Percentiles rank a stretch among this genome's conserved stretches.
Conservation (phyloP, 495 filamentous ascomycete species). For the Amorphotheca resinae region DNA sequence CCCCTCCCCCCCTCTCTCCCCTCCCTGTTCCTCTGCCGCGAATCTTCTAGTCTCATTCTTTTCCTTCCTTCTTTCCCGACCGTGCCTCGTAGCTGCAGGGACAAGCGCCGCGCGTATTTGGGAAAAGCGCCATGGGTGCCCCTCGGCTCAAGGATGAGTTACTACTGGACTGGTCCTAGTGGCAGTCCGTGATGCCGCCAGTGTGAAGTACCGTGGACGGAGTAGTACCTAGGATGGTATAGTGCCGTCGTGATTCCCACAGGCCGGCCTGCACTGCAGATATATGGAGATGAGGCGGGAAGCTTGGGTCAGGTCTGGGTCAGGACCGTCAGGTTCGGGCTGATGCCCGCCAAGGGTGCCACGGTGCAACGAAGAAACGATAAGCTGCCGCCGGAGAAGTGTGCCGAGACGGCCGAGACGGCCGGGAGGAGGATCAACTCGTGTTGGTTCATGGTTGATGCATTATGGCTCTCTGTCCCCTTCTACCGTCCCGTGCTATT, state of each 20-base stretch:
- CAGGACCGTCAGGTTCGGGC: too few relatives aligned
- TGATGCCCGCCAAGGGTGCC: constrained; percentile 3
- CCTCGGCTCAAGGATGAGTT: neutral
- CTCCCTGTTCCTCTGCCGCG: too few relatives aligned
- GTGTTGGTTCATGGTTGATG: neutral
- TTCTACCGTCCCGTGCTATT: too few relatives aligned
- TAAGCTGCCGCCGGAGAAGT: constrained; percentile 13
- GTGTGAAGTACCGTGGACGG: too few relatives aligned
- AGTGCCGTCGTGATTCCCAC: too few relatives aligned
- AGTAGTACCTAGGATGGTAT: too few relatives aligned
- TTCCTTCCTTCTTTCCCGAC: too few relatives aligned
- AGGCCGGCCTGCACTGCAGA: too few relatives aligned
- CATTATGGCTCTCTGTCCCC: too few relatives aligned
- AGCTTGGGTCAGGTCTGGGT: neutral
- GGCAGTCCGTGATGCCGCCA: too few relatives aligned
- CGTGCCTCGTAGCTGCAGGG: constrained; percentile 16
- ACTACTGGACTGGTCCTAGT: too few relatives aligned
- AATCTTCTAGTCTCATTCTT: constrained; percentile 11
- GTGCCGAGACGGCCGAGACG: constrained; percentile 10
- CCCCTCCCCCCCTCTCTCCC: too few relatives aligned
- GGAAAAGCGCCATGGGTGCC: neutral
- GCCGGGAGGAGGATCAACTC: neutral
- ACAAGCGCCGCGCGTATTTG: constrained; percentile 14
- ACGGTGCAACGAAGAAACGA: neutral
- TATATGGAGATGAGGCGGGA: neutral